phyloP scores from a whole-genome alignment of 169 alveolate species.

The Plasmodium reichenowi region DNA sequence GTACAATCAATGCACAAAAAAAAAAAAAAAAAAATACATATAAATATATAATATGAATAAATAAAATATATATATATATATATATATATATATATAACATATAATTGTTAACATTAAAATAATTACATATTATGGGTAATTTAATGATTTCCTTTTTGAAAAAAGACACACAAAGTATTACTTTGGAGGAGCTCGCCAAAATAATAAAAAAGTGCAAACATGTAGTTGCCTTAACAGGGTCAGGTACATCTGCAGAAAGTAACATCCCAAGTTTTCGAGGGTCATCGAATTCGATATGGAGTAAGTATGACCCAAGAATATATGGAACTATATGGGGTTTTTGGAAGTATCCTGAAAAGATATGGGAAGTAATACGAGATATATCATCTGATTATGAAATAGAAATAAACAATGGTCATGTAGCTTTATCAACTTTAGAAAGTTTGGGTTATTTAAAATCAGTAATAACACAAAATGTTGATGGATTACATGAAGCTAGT shows the following conservation, averaged over 20 bases:
- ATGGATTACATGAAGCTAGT: constrained; percentile 72
- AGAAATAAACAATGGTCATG: constrained; percentile 46
- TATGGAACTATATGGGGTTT: constrained; percentile 74
- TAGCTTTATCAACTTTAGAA: constrained; percentile 55
- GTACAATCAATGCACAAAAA: background rate
- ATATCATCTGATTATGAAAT: constrained; percentile 64
- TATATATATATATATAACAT: too few species aligned
- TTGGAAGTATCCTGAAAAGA: constrained; percentile 67
- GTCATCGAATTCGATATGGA: constrained; percentile 46
- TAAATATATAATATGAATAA: too few species aligned
- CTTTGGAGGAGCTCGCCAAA: constrained; percentile 52
- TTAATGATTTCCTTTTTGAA: constrained; percentile 23
- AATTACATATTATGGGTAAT: constrained; percentile 27
- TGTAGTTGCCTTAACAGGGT: constrained; percentile 69
- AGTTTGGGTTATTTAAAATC: constrained; percentile 58
- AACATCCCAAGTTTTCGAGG: constrained; percentile 66
- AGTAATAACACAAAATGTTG: constrained; percentile 62
- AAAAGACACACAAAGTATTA: constrained; percentile 35
- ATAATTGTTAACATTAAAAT: background rate
- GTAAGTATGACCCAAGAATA: constrained; percentile 54
- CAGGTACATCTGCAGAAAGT: constrained; percentile 74
- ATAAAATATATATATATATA: too few species aligned
- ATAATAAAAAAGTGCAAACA: constrained; percentile 32
- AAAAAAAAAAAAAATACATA: background rate
- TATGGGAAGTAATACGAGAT: constrained; percentile 70